Evolutionary conservation across 257 asterid species (phyloP).

Genomic region (Thymus mandschuricus): DNA sequence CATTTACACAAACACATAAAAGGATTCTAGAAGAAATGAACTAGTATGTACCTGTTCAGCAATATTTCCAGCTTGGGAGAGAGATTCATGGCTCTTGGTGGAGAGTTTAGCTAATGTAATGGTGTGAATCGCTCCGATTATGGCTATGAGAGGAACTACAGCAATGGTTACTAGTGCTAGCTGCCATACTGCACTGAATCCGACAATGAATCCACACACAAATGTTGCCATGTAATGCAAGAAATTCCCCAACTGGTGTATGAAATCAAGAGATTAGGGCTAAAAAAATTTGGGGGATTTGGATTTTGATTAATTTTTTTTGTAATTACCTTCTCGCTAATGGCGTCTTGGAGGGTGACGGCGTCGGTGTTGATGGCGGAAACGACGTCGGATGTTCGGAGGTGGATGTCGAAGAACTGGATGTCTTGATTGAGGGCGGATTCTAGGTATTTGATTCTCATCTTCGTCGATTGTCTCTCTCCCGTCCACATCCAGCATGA

Average conservation of each 20-base stretch:
- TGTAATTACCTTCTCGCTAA: slow-evolving; percentile 78
- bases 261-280: not conserved
- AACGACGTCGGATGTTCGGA: slow-evolving; percentile 90
- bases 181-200: slow-evolving; percentile 94
- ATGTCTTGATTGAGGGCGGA: slow-evolving; percentile 89
- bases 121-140: slow-evolving; percentile 78
- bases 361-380: slow-evolving; percentile 91
- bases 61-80: slow-evolving; percentile 87
- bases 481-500: slow-evolving; percentile 99
- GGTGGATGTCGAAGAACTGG: slow-evolving; percentile 80
- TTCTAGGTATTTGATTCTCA: slow-evolving; percentile 84
- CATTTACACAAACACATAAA: not conserved
- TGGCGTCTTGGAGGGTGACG: slow-evolving; percentile 91
- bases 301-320: too few relatives aligned
- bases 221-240: slow-evolving; percentile 95
- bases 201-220: slow-evolving; percentile 90
- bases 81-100: slow-evolving; percentile 75
- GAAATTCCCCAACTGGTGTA: slow-evolving; percentile 84
- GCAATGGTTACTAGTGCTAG: slow-evolving; percentile 82
- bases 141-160: slow-evolving; percentile 87
- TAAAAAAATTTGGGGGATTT: too few relatives aligned
- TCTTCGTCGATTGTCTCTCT: slow-evolving; percentile 85
- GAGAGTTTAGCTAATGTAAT: slow-evolving; percentile 72
- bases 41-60: slow-evolving; percentile 65
- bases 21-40: not conserved